A percentile compares a stretch with the other conserved stretches of the same genome.
phyloP scores from a whole-genome alignment of 441 rosid species.

The Eutrema salsugineum region DNA sequence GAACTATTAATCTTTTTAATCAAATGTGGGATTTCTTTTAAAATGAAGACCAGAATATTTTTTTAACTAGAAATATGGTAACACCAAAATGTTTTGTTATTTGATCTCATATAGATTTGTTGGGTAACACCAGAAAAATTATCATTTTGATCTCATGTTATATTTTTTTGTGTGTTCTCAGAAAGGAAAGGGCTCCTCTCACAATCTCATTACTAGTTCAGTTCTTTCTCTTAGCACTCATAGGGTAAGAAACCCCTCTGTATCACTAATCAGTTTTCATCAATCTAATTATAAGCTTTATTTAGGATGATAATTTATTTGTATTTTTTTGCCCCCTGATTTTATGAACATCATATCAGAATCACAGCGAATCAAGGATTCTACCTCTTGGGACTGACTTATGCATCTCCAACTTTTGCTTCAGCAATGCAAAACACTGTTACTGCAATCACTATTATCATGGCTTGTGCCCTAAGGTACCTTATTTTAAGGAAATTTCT shows the following conservation, averaged over 20 bases:
- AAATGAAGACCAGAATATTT: no score
- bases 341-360: conserved; percentile 35
- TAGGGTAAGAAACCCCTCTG: conserved; percentile 38
- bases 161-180: conserved; percentile 3
- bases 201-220: conserved; percentile 50
- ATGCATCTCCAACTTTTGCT: conserved; percentile 70
- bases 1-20: no score
- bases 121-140: not conserved
- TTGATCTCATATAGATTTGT: not conserved
- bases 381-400: conserved; percentile 54
- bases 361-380: conserved; percentile 78
- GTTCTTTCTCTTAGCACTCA: conserved; percentile 57
- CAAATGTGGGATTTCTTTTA: no score
- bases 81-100: not conserved
- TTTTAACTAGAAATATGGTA: not conserved
- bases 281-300: not conserved
- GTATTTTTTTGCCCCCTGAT: not conserved
- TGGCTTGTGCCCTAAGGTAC: conserved; percentile 61
- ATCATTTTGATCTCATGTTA: not conserved
- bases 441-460: conserved; percentile 66
- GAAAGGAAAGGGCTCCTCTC: conserved; percentile 69
- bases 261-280: not conserved
- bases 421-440: conserved; percentile 80
- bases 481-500: not conserved
- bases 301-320: not conserved